A percentile compares a stretch with the other conserved stretches of the same genome.
phyloP scores from a whole-genome alignment of 1,284 basidiomycete genomes.

The Cryptococcus jaspeensis region DNA sequence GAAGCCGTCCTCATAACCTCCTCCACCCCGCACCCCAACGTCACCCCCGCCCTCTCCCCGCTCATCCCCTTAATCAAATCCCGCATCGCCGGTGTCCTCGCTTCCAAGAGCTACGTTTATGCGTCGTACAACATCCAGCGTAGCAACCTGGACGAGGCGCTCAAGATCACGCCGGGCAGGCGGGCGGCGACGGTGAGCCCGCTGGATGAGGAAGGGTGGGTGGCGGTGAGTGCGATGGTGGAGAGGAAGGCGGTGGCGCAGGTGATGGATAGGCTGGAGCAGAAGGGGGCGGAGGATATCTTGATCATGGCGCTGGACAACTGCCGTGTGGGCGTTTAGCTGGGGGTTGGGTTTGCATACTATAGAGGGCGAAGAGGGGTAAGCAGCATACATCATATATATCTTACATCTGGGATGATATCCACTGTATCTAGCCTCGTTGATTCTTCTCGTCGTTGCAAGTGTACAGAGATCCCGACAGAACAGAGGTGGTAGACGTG shows the following conservation, averaged over 20 bases:
- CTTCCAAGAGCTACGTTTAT: constrained; percentile 81
- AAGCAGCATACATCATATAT: too few relatives aligned
- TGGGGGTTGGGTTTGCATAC: too few relatives aligned
- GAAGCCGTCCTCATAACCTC: constrained; percentile 95
- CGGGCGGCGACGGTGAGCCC: constrained; percentile 87
- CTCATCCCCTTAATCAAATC: constrained; percentile 79
- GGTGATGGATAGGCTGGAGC: constrained; percentile 86
- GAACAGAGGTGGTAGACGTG: too few relatives aligned
- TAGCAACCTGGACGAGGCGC: constrained; percentile 62
- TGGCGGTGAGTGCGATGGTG: constrained; percentile 91
- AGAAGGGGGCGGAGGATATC: constrained; percentile 84
- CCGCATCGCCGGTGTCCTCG: constrained; percentile 90
- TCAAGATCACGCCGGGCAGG: constrained; percentile 80
- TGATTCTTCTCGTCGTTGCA: too few relatives aligned
- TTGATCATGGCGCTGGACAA: constrained; percentile 88
- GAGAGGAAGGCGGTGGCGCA: constrained; percentile 76
- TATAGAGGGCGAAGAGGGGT: not conserved
- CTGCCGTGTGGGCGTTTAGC: constrained; percentile 72
- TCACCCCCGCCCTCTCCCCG: constrained; percentile 56
- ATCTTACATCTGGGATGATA: too few relatives aligned
- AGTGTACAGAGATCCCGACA: too few relatives aligned
- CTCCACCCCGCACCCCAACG: constrained; percentile 62
- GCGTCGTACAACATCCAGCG: constrained; percentile 89
- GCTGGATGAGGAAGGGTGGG: constrained; percentile 77
- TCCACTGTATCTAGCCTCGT: too few relatives aligned